These are phyloP conservation scores for Nemania abortiva DNA, from an alignment of 2,329 filamentous ascomycete genomes.

Conservation along the genomic window DNA sequence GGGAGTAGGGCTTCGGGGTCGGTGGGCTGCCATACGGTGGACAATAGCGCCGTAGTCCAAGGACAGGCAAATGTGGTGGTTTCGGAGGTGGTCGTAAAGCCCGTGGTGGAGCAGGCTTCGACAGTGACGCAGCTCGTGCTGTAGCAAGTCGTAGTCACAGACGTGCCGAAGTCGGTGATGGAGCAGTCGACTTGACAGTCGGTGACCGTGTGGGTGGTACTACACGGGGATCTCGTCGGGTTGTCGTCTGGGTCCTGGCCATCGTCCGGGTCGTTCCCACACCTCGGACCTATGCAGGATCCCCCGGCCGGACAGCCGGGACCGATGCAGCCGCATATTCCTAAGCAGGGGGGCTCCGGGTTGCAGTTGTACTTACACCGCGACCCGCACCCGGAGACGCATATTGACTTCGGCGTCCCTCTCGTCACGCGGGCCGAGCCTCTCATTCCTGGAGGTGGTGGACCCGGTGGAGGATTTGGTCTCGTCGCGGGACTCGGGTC, in stretches of 20 bases:
- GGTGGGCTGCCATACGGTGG: not conserved
- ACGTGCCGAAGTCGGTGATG: not conserved
- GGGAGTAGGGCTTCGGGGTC: not conserved
- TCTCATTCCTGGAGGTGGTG: not conserved
- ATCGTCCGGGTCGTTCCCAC: not conserved
- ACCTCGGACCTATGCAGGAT: not conserved
- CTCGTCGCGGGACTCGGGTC: too few species aligned
- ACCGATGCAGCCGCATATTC: not conserved
- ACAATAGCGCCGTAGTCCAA: not conserved
- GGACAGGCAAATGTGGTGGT: not conserved
- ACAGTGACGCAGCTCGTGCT: conserved; percentile 2
- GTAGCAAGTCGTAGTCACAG: not conserved
- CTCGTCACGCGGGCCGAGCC: not conserved
- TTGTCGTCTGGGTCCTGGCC: not conserved
- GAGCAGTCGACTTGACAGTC: conserved; percentile 6
- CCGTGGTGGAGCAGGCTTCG: not conserved
- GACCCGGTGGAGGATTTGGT: not conserved
- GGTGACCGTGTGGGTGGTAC: not conserved
- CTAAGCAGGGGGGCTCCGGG: not conserved
- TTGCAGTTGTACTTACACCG: not conserved
- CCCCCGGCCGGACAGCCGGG: not conserved
- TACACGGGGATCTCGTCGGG: not conserved
- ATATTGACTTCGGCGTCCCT: not conserved
- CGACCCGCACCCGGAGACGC: not conserved
- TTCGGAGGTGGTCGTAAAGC: not conserved